Evolutionary conservation across 805 yeast genomes (phyloP), one percentile per base, ranked within the genome.

Genomic region (Yarrowia bubula): DNA sequence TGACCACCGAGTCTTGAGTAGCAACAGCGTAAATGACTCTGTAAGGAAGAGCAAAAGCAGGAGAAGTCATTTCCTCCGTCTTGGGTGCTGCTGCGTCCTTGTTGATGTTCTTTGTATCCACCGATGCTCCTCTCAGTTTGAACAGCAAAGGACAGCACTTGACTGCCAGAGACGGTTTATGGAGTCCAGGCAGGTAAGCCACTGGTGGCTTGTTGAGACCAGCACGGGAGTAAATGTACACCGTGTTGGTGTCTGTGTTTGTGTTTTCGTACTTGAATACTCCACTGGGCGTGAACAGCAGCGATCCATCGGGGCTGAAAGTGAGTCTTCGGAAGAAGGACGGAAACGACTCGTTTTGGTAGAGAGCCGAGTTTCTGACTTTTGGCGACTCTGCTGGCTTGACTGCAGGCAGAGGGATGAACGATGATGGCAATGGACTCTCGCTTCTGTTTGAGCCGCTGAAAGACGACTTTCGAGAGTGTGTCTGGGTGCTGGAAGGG

Each of bases 21-120:
- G 97, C 98, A 17, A 95, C 88, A 0, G 98, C 98, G 77, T 89
- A 92, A 0, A 93, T 77, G 85, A 95, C 83, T 68, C 91, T 83
- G 72, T 95, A 92, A 0, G 90, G 88, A 50, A 92, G 75, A 4
- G 78, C 75, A 67, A 90, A 81, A 13, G 81, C 81, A 1, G 78
- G 75, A 10, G 57, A 48, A 1, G 66, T 17, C 35, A 31, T 33
- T 15, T 50, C 22, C 39, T 18, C 44, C 8, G 17, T 14, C 39
- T 38, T 39, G 17, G 31, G 39, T 22, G 37, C 47, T 15, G 43
- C 35, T 8, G 43, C 8, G 39, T 41, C 41, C 22, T 43, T 58
- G 13, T 35, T 58, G 51, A 58, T 58, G 51, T 18, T 33, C 13
- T 18, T 31, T 3, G 64, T 58, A 8, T 43, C 42, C 13, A 58